Evolutionary conservation across 2,329 filamentous ascomycete genomes (phyloP).

Genomic region (Cercospora zeae-maydis): DNA sequence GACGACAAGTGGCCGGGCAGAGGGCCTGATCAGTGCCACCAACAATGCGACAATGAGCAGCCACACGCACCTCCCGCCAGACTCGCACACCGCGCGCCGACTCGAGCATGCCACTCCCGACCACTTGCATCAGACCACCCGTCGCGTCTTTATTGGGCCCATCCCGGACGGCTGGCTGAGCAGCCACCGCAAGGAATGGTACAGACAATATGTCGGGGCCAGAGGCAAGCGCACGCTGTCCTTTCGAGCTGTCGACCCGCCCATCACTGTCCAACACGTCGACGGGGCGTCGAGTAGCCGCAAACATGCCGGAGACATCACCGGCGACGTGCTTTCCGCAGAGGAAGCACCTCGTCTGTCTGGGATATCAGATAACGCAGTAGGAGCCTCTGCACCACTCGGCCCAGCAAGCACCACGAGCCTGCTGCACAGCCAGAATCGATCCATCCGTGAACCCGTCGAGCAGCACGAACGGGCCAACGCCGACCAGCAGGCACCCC

Average conservation of each 20-base stretch:
- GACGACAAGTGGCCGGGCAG: neutral
- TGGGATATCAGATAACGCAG: slow-evolving; percentile 7
- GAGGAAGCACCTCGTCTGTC: slow-evolving; percentile 8
- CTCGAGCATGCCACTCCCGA: slow-evolving; percentile 57
- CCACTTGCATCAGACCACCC: slow-evolving; percentile 59
- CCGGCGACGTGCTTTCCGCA: neutral
- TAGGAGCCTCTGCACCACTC: slow-evolving; percentile 10
- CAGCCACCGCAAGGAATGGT: slow-evolving; percentile 62
- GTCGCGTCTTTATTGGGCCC: slow-evolving; percentile 62
- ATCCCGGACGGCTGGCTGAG: slow-evolving; percentile 64
- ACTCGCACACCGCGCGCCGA: slow-evolving; percentile 41
- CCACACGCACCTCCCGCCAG: slow-evolving; percentile 24
- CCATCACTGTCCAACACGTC: neutral
- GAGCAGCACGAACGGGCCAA: slow-evolving; percentile 10
- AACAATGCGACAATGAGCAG: slow-evolving; percentile 20
- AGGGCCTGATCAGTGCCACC: neutral
- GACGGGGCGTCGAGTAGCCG: slow-evolving; percentile 5
- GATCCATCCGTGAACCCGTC: slow-evolving; percentile 14
- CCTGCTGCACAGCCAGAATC: slow-evolving; percentile 27
- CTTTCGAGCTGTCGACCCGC: slow-evolving; percentile 30
- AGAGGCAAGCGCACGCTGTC: slow-evolving; percentile 25
- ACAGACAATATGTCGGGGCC: slow-evolving; percentile 50
- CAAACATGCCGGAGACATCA: neutral
- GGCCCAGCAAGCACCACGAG: slow-evolving; percentile 28
- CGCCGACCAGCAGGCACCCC: slow-evolving; percentile 12